A percentile compares a stretch with the other conserved stretches of the same genome.
phyloP scores from a whole-genome alignment of 352 stramenopile species.

The Globisporangium megalacanthum region DNA sequence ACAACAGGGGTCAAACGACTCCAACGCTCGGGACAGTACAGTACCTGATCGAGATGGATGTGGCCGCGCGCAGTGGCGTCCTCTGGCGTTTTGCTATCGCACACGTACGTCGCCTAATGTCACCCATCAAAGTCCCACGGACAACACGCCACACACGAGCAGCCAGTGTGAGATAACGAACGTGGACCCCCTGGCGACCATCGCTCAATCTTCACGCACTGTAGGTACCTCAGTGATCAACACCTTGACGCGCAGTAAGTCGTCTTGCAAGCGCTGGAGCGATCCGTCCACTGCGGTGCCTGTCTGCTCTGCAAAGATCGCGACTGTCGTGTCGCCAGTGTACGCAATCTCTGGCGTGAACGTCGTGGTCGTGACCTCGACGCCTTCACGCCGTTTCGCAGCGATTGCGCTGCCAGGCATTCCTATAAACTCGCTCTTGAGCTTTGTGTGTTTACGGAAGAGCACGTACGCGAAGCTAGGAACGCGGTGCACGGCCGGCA shows the following conservation, averaged over 20 bases:
- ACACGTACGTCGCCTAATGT: conserved; percentile 57
- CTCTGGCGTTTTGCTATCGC: conserved; percentile 32
- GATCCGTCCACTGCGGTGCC: conserved; percentile 9
- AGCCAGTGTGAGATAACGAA: too few species aligned
- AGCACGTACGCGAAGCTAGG: conserved; percentile 72
- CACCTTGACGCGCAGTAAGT: conserved; percentile 59
- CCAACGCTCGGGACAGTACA: background rate
- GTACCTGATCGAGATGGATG: conserved; percentile 74
- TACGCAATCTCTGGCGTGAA: conserved; percentile 67
- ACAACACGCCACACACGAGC: too few species aligned
- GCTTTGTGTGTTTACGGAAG: conserved; percentile 46
- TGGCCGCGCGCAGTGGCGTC: conserved; percentile 57
- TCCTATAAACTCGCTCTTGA: conserved; percentile 47
- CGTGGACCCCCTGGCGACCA: too few species aligned
- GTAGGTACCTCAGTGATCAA: conserved; percentile 80
- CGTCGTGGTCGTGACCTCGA: conserved; percentile 30
- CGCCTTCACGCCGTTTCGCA: conserved; percentile 32
- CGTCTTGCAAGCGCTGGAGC: conserved; percentile 14
- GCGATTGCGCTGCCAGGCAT: conserved; percentile 38
- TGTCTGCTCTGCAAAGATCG: conserved; percentile 31
- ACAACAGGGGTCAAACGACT: too few species aligned
- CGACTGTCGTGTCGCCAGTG: conserved; percentile 72
- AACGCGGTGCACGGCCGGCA: conserved; percentile 68
- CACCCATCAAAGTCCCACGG: too few species aligned
- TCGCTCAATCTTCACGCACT: background rate